Evolutionary conservation across 139 green algal genomes (phyloP).

Genomic region (Chlorella ohadii): DNA sequence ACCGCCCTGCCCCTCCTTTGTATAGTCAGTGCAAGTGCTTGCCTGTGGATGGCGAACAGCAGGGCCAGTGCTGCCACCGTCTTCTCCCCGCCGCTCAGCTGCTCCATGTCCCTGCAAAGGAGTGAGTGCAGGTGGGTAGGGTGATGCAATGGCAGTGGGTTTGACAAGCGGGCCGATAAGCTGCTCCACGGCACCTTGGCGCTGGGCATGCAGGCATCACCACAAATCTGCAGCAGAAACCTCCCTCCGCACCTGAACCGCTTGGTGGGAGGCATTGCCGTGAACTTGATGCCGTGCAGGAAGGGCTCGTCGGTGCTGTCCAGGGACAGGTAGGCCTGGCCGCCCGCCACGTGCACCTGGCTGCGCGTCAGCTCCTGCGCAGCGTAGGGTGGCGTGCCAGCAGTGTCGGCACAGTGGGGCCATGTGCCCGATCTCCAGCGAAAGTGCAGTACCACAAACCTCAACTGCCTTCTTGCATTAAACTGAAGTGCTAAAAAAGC

Average conservation of each 20-base stretch:
- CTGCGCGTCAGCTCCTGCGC: constrained; percentile 76
- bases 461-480: too few species aligned
- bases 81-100: constrained; percentile 90
- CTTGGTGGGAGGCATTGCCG: constrained; percentile 96
- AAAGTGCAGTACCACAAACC: too few species aligned
- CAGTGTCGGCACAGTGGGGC: too few species aligned
- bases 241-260: constrained; percentile 71
- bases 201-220: too few species aligned
- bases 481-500: not conserved
- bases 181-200: too few species aligned
- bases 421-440: too few species aligned
- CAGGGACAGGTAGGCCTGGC: constrained; percentile 87
- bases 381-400: not conserved
- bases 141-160: not conserved
- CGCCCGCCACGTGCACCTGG: constrained; percentile 77
- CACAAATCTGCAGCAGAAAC: too few species aligned
- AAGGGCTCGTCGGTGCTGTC: constrained; percentile 91
- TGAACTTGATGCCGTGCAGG: constrained; percentile 91
- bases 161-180: too few species aligned
- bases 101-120: constrained; percentile 91
- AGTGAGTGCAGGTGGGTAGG: too few species aligned
- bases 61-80: constrained; percentile 96
- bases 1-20: too few species aligned
- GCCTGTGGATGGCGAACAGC: constrained; percentile 96
- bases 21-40: not conserved